Evolutionary conservation across 164 flowering plant genomes (phyloP).

Genomic region (Aristolochia californica): DNA sequence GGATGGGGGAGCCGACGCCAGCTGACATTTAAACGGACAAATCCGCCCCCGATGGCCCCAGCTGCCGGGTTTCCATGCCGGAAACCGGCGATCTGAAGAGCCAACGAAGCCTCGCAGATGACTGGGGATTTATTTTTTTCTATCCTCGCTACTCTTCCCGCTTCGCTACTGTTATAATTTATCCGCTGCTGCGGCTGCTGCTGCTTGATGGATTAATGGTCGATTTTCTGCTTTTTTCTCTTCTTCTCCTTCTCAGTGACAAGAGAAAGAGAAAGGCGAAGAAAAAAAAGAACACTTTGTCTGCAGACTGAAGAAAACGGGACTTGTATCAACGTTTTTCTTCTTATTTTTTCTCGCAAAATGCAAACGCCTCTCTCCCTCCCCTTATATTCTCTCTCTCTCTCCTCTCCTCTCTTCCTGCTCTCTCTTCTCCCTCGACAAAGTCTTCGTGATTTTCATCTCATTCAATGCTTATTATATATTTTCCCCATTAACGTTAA

Average conservation of each 20-base stretch:
- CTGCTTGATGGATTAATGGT: neutral
- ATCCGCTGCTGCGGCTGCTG: neutral
- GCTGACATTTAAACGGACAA: slow-evolving; percentile 30
- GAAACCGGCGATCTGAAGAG: slow-evolving; percentile 20
- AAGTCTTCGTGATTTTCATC: too few species aligned
- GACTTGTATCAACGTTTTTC: neutral
- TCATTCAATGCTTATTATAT: neutral
- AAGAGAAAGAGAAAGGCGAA: too few species aligned
- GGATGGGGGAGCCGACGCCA: neutral
- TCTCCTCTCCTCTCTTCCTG: neutral
- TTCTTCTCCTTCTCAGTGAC: neutral
- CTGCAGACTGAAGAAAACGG: neutral
- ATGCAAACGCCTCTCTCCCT: too few species aligned
- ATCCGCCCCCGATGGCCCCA: slow-evolving; percentile 21
- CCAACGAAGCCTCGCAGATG: neutral
- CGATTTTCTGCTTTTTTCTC: slow-evolving; percentile 4
- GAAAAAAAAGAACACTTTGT: too few species aligned
- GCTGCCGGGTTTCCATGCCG: slow-evolving; percentile 33
- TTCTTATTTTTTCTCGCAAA: too few species aligned
- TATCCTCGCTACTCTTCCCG: too few species aligned
- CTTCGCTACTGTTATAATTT: neutral
- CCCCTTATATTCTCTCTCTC: neutral
- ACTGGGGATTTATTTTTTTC: neutral
- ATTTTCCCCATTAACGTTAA: too few species aligned
- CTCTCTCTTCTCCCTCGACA: too few species aligned